Evolutionary conservation across 805 yeast genomes (phyloP), one percentile per base, ranked within the genome.

Genomic region (Wickerhamiella slavikovae): DNA sequence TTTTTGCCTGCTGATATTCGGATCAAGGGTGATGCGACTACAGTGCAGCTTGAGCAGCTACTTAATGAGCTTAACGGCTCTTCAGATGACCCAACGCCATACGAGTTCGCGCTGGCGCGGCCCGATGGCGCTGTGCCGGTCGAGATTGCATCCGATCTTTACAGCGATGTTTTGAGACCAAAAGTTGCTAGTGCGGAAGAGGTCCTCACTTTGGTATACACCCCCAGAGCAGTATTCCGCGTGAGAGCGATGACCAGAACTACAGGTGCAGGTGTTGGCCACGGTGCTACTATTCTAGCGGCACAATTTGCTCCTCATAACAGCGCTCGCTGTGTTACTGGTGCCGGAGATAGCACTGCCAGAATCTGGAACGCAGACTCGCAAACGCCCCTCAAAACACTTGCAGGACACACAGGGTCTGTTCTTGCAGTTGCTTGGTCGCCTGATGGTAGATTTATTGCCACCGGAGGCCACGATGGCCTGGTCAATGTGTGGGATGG

Each of bases 301-400:
- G 75, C 89, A 24, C 83, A 77, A 37, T 89, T 89, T 62, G 91
- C 98, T 2, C 98, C 98, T 18, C 64, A 76, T 44, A 72, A 83
- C 12, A 68, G 85, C 12, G 63, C 83, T 2, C 60, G 78, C 40
- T 70, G 83, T 74, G 89, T 78, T 24, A 76, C 95, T 0, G 98
- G 98, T 22, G 79, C 94, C 4, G 98, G 98, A 26, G 98, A 89
- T 52, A 68, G 74, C 22, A 83, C 96, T 6, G 95, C 96, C 2
- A 62, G 96, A 47, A 66, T 85, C 28, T 89, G 98, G 98, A 95
- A 83, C 53, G 77, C 93, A 51, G 73, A 80, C 43, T 83, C 96
- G 0, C 89, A 79, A 40, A 89, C 98, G 0, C 93, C 94, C 6
- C 57, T 72, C 45, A 64, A 68, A 36, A 78, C 92, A 0, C 55